These are phyloP conservation scores for Mucor piriformis DNA, from an alignment of 371 early-diverging fungal genomes.

Conservation along the genomic window DNA sequence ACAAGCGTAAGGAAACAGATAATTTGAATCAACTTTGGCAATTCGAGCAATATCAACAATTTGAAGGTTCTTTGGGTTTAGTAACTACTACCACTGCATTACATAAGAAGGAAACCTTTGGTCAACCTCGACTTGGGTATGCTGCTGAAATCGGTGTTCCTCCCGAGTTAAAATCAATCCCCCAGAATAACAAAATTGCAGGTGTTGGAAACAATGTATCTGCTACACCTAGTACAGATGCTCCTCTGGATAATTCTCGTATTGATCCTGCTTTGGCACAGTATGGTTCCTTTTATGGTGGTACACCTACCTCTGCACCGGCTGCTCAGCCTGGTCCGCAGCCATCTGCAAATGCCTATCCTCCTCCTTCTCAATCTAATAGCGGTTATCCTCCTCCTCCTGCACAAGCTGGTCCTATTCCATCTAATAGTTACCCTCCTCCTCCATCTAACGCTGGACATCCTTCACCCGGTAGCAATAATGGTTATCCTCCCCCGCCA, in stretches of 20 bases:
- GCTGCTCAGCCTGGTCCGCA: conserved; percentile 16
- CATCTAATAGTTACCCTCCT: conserved; percentile 12
- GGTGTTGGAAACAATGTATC: conserved; percentile 38
- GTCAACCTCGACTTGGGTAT: conserved; percentile 49
- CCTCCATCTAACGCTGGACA: conserved; percentile 11
- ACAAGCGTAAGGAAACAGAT: conserved; percentile 48
- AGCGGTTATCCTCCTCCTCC: conserved; percentile 18
- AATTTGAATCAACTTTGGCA: conserved; percentile 54
- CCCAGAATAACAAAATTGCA: conserved; percentile 44
- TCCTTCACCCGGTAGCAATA: neutral
- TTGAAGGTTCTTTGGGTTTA: conserved; percentile 41
- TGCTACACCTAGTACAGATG: conserved; percentile 16
- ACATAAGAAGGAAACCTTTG: conserved; percentile 50
- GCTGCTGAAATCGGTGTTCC: conserved; percentile 50
- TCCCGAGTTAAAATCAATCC: conserved; percentile 39
- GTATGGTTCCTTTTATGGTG: conserved; percentile 32
- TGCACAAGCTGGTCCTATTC: conserved; percentile 6
- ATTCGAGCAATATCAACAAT: conserved; percentile 45
- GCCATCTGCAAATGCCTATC: conserved; percentile 10
- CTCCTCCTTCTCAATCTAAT: conserved; percentile 10
- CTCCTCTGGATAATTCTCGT: conserved; percentile 15
- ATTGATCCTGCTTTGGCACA: conserved; percentile 21
- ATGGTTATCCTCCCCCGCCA: conserved; percentile 15
- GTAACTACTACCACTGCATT: conserved; percentile 35
- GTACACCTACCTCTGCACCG: conserved; percentile 11